phyloP scores from a whole-genome alignment of 495 filamentous ascomycete species.

The Hypoxylon lenormandii region DNA sequence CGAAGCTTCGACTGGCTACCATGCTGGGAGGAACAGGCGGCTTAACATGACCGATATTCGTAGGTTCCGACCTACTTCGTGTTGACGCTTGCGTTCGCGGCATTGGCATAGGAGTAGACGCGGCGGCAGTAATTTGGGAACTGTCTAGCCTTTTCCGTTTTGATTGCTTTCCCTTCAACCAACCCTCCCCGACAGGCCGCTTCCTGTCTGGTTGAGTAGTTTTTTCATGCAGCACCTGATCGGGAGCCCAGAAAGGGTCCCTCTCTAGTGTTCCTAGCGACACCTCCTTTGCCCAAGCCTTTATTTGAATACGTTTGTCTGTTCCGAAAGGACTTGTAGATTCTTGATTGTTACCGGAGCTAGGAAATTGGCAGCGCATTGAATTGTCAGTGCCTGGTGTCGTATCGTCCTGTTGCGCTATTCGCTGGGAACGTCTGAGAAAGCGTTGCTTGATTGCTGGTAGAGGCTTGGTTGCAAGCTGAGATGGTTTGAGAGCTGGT shows the following conservation, averaged over 20 bases:
- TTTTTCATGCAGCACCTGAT: background rate
- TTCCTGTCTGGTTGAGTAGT: slow-evolving; percentile 23
- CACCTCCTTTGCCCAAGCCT: slow-evolving; percentile 43
- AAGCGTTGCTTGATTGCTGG: slow-evolving; percentile 5
- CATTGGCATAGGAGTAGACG: slow-evolving; percentile 43
- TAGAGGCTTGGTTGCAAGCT: slow-evolving; percentile 10
- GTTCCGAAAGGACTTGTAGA: slow-evolving; percentile 3
- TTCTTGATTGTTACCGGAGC: slow-evolving; percentile 47
- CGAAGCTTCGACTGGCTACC: slow-evolving; percentile 39
- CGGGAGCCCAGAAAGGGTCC: slow-evolving; percentile 50
- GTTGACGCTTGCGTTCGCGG: background rate
- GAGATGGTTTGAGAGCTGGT: slow-evolving; percentile 25
- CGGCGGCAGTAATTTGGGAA: slow-evolving; percentile 26
- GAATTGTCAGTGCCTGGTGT: slow-evolving; percentile 29
- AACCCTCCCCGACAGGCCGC: slow-evolving; percentile 37
- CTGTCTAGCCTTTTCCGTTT: slow-evolving; percentile 39
- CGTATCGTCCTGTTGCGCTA: slow-evolving; percentile 13
- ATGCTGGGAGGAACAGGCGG: background rate
- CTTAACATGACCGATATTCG: background rate
- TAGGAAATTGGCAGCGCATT: slow-evolving; percentile 46
- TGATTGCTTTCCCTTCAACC: slow-evolving; percentile 42
- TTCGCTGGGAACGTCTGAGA: slow-evolving; percentile 4
- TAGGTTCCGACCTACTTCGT: slow-evolving; percentile 24
- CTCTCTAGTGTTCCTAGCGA: slow-evolving; percentile 23
- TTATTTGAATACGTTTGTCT: slow-evolving; percentile 39